These are phyloP conservation scores for Pestalotiopsis sp. DNA, from an alignment of 2,329 filamentous ascomycete species.

Conservation along the genomic window DNA sequence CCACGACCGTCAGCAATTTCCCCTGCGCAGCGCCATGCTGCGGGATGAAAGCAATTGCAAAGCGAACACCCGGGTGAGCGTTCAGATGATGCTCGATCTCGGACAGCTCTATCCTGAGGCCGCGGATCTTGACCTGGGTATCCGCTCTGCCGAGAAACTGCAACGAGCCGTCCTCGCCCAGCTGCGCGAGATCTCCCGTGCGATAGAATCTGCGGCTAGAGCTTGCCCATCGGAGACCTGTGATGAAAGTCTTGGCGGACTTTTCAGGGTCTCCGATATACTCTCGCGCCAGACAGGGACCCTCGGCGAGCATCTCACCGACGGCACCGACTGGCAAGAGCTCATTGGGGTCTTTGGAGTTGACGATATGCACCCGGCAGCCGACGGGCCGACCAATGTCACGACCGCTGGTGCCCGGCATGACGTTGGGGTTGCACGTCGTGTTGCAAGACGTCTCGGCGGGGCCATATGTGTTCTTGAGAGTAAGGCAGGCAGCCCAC, in stretches of 20 bases:
- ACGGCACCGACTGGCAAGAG: background rate
- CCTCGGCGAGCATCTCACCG: background rate
- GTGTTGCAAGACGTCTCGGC: background rate
- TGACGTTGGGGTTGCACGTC: background rate
- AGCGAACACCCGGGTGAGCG: no score
- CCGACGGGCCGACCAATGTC: background rate
- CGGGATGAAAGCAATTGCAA: no score
- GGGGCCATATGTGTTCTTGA: background rate
- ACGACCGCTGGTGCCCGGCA: background rate
- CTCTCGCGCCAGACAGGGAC: background rate
- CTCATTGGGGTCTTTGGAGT: background rate
- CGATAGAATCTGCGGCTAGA: no score
- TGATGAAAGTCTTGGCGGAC: background rate
- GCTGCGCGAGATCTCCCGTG: no score
- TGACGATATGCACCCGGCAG: background rate
- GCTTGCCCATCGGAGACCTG: background rate
- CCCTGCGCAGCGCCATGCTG: no score
- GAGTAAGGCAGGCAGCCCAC: background rate
- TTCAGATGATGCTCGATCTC: no score
- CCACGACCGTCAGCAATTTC: no score
- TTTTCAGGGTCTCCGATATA: background rate
- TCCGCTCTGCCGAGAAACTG: no score
- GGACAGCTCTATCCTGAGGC: no score
- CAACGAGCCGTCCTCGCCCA: no score
- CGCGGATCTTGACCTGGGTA: no score